Conservation (phyloP, 2,329 filamentous ascomycete species). For the Thielaviopsis cerberus region DNA sequence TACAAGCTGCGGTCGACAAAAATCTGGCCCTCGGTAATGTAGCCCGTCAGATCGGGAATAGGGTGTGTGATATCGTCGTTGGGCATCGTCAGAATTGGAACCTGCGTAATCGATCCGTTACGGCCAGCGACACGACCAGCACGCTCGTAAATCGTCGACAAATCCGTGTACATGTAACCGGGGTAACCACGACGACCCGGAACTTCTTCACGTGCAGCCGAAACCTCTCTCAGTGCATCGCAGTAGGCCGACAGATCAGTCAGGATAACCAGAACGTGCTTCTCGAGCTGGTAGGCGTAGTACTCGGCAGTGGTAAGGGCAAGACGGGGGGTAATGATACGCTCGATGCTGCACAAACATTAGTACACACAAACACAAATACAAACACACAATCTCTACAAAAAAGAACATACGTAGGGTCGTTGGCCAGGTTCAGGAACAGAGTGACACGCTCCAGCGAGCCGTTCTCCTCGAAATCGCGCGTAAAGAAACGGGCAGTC, state of each 20-base stretch:
- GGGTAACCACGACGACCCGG: slow-evolving; percentile 98
- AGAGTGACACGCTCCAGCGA: slow-evolving; percentile 92
- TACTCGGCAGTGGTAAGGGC: slow-evolving; percentile 97
- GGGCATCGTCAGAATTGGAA: slow-evolving; percentile 97
- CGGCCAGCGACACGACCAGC: slow-evolving; percentile 92
- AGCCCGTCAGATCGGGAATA: slow-evolving; percentile 94
- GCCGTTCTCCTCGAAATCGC: slow-evolving; percentile 97
- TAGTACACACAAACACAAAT: too few relatives aligned
- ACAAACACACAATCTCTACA: not conserved
- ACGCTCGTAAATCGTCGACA: slow-evolving; percentile 99
- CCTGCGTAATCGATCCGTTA: slow-evolving; percentile 97
- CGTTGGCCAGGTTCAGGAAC: slow-evolving; percentile 97
- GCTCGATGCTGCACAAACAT: slow-evolving; percentile 55
- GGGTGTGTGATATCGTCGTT: slow-evolving; percentile 99
- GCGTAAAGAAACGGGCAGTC: slow-evolving; percentile 92
- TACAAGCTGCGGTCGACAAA: slow-evolving; percentile 83
- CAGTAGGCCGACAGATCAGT: slow-evolving; percentile 97
- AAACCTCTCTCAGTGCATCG: slow-evolving; percentile 95
- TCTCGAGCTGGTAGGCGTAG: slow-evolving; percentile 98
- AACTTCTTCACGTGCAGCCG: slow-evolving; percentile 93
- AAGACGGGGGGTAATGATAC: slow-evolving; percentile 97
- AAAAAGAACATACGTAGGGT: slow-evolving; percentile 73
- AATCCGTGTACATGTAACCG: slow-evolving; percentile 99
- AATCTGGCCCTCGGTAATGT: slow-evolving; percentile 98
- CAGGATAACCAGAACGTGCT: slow-evolving; percentile 96